phyloP scores from a whole-genome alignment of 2,329 filamentous ascomycete genomes.

The Phaeosphaeria sp. region DNA sequence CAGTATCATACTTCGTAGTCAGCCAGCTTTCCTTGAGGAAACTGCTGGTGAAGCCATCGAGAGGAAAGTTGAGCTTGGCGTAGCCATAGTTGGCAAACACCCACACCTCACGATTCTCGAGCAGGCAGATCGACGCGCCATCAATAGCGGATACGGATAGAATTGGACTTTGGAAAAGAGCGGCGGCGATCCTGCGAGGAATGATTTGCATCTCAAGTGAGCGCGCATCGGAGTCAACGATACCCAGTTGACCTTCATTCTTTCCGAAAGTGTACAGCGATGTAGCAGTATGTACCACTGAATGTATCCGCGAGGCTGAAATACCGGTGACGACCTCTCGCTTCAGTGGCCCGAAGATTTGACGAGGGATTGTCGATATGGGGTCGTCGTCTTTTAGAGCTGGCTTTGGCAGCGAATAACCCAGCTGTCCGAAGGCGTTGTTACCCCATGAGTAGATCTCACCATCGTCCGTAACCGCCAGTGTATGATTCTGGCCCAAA shows the following conservation, averaged over 20 bases:
- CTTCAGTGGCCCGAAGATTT: conserved; percentile 91
- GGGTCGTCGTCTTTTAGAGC: conserved; percentile 78
- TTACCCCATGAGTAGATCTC: conserved; percentile 95
- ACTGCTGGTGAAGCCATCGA: conserved; percentile 74
- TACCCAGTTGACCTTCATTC: conserved; percentile 89
- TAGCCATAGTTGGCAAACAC: conserved; percentile 97
- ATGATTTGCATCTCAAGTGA: conserved; percentile 83
- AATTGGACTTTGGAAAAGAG: conserved; percentile 76
- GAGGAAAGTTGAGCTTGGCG: conserved; percentile 83
- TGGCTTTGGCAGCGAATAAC: conserved; percentile 76
- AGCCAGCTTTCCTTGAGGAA: conserved; percentile 71
- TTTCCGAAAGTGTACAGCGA: conserved; percentile 94
- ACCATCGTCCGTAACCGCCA: conserved; percentile 85
- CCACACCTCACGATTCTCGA: conserved; percentile 88
- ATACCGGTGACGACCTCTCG: conserved; percentile 81
- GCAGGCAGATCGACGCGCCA: conserved; percentile 81
- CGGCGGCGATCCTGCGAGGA: conserved; percentile 87
- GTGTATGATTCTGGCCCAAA: conserved; percentile 87
- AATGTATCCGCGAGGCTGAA: conserved; percentile 89
- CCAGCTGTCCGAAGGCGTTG: conserved; percentile 84
- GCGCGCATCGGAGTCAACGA: conserved; percentile 93
- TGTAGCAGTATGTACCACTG: conserved; percentile 81
- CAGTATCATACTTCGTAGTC: conserved; percentile 68
- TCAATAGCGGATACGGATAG: conserved; percentile 86
- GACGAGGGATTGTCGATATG: conserved; percentile 79